Base-by-base conservation (phyloP, 192 early-diverging fungal genomes). In the Backusella tuberculispora region DNA sequence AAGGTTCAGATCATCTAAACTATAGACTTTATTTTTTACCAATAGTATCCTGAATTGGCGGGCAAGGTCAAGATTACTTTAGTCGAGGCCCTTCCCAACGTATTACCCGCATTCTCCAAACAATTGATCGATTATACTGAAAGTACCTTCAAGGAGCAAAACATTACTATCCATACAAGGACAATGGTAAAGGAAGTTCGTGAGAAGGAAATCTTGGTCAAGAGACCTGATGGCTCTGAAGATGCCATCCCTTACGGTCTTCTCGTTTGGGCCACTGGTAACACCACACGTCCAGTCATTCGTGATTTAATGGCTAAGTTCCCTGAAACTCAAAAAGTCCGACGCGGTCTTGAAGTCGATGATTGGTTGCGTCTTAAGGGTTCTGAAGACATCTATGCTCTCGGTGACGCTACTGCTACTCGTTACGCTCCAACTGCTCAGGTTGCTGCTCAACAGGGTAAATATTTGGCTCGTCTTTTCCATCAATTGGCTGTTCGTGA, bases 241-340 rank as follows among this genome's bases (percentile, higher is more conserved):
- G 84, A 87, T 66, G 83, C 73, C 19, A 92, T 95, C 66, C 91
- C 91, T n/a, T 95, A 92, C 72, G 93, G 92, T 40, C 79, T 95
- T 63, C 77, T 95, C 26, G 93, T 95, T 12, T 96, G 95, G 95
- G 93, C 95, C 10, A 95, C 95, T 8, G 95, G 95, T 56, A 95
- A 95, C 75, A 89, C 92, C n/a, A 81, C 90, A 26, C 83, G 94
- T 13, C 89, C 90, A 19, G 78, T 93, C 47, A 84, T 93, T 50
- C 78, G 83, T 29, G 84, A 91, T 65, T 78, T 95, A 78, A 92
- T 94, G 82, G 76, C 81, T 34, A 83, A 86, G 64, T 66, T 93
- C 17, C 80, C 88, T 63, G 82, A 85, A 19, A 40, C 82, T 7
- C 94, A 95, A 81, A 91, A 74, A 17, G 74, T 74, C 46, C 88